Conservation (phyloP, 139 green algal species). For the Chara braunii region DNA sequence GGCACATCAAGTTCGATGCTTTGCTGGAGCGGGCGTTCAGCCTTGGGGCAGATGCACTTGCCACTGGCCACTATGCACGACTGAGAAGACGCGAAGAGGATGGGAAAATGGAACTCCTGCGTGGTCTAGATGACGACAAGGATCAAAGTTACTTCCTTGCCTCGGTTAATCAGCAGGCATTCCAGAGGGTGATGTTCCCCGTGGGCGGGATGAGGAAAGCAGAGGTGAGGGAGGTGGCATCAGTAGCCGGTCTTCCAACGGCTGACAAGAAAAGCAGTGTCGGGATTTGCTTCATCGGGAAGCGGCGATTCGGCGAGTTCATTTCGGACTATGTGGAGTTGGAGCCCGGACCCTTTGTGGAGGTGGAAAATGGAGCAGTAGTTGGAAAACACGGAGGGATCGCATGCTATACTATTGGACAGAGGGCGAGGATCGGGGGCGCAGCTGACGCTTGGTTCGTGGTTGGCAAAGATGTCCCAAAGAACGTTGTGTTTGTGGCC, state of each 20-base stretch:
- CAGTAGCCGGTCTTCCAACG: conserved; percentile 33
- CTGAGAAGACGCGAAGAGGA: conserved; percentile 12
- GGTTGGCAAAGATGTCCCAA: conserved; percentile 52
- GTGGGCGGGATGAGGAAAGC: conserved; percentile 48
- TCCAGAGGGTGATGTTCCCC: conserved; percentile 4
- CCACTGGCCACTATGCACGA: conserved; percentile 69
- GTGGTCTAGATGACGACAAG: conserved; percentile 52
- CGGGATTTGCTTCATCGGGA: conserved; percentile 81
- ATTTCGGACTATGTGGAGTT: conserved; percentile 54
- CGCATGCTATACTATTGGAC: conserved; percentile 59
- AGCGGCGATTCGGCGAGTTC: conserved; percentile 65
- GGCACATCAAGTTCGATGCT: conserved; percentile 63
- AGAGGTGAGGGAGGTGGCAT: conserved; percentile 52
- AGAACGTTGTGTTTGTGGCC: conserved; percentile 50
- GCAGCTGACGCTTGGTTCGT: conserved; percentile 51
- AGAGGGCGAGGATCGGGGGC: conserved; percentile 61
- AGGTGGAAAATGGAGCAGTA: conserved; percentile 39
- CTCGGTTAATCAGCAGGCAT: neutral
- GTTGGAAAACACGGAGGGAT: conserved; percentile 56
- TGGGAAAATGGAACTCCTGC: conserved; percentile 45
- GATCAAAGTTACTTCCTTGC: conserved; percentile 76
- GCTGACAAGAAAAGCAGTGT: conserved; percentile 45
- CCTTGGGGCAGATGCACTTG: conserved; percentile 54
- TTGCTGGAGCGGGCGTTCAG: conserved; percentile 46
- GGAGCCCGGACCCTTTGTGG: conserved; percentile 41